A percentile compares a stretch with the other conserved stretches of the same genome.
Evolutionary conservation across 371 early-diverging fungal genomes (phyloP).

Genomic region (Mortierella sp.): DNA sequence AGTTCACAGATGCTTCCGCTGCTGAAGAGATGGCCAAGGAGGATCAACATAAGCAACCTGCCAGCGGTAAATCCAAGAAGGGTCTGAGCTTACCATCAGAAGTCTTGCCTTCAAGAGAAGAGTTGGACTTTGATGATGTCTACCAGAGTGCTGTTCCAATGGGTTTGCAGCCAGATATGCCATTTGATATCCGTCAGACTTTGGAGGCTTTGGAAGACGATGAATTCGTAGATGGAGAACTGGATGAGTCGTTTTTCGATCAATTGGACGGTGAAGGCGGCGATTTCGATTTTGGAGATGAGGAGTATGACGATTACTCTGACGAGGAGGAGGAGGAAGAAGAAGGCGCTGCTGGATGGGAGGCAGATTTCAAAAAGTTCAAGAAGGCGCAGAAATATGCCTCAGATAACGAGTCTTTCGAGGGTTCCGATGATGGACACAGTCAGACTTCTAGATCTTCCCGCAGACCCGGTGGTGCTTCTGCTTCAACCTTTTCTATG

Average conservation of each 20-base stretch:
- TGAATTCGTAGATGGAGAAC: constrained; percentile 80
- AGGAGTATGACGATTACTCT: constrained; percentile 63
- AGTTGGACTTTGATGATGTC: constrained; percentile 63
- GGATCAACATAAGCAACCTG: constrained; percentile 20
- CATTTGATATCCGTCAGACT: constrained; percentile 84
- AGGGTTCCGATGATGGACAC: constrained; percentile 56
- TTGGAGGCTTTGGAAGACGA: constrained; percentile 94
- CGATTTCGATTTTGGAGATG: constrained; percentile 63
- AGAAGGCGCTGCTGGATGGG: constrained; percentile 65
- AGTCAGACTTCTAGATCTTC: constrained; percentile 31
- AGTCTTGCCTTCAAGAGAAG: constrained; percentile 78
- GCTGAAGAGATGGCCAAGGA: constrained; percentile 40
- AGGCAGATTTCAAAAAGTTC: constrained; percentile 79
- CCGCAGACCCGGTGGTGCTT: constrained; percentile 40
- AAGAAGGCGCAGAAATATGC: constrained; percentile 43
- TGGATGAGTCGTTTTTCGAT: constrained; percentile 86
- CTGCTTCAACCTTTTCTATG: constrained; percentile 75
- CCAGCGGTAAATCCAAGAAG: constrained; percentile 58
- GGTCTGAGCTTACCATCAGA: constrained; percentile 72
- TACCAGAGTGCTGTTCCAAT: constrained; percentile 59
- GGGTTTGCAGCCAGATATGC: constrained; percentile 85
- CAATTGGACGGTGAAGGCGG: constrained; percentile 63
- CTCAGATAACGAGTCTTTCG: constrained; percentile 58
- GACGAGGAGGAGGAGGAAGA: constrained; percentile 62
- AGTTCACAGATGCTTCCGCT: constrained; percentile 45